Base-by-base conservation (phyloP, 352 stramenopile genomes). In the Phytophthora palmivora region DNA sequence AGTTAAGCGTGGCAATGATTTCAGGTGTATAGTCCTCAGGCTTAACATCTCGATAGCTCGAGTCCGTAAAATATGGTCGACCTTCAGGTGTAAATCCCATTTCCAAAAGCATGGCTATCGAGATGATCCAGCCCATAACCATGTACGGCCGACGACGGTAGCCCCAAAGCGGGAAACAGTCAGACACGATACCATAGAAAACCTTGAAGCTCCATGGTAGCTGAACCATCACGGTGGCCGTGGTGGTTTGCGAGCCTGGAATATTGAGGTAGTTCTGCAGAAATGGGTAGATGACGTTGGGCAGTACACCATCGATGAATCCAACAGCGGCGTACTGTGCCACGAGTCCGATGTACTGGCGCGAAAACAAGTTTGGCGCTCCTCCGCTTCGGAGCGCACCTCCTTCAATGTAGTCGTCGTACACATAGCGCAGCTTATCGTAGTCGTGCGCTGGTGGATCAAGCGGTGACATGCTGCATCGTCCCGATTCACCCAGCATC, bases 171-270 rank as follows among this genome's bases (percentile, higher is more conserved):
- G 81, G 81, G 33, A 87, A 83, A 44, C 73, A 83, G 55, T 90
- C 81, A 1, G 76, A 81, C 5, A 91, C 16, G n/a, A 91, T 80
- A 21, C 77, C 77, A 45, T 84, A 71, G 46, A 88, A 82, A 7
- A 87, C 69, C 59, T 89, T 89, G 41, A 89, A 87, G 39, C 71
- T 85, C 76, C 78, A 89, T 0, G 74, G 76, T 1, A 89, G 36
- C 19, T 76, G 66, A 10, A 89, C 72, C 3, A 87, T 65, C 12
- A 75, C 74, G 8, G 54, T 37, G 1, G 74, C 78, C 7, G 79
- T 72, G 2, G 79, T 76, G 0, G 74, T 79, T 33, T 77, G 64
- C 16, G 76, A 72, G 4, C 73, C 79, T 0, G 71, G 62, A 32
- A 84, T 75, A 51, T 85, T 89, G 52, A 87, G 70, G 58, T 87